Evolutionary conservation across 805 yeast genomes (phyloP), one percentile per base, ranked within the genome.

Genomic region (Wickerhamomyces bisporus): DNA sequence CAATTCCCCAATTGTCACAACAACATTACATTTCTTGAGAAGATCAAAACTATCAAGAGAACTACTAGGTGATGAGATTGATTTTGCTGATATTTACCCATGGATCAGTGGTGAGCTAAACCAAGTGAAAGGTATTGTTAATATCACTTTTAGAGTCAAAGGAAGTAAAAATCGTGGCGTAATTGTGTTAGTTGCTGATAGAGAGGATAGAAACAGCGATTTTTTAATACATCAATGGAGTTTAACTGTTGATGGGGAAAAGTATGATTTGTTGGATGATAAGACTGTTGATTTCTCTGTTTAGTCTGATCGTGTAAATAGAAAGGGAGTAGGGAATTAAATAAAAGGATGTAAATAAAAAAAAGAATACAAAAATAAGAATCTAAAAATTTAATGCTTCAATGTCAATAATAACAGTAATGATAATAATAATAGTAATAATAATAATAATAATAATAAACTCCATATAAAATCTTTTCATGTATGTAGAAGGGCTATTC

Each of bases 71-170:
- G 75, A 73, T 33, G 79, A 84, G 52, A 84, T 91, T 45, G 78
- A 78, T 27, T 87, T 81, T 55, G 73, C 77, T 21, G 77, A 81
- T 20, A 63, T 83, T 26, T 75, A 81, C 66, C 98, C 98, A 5
- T 93, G 96, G 96, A 79, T 91, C 42, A 64, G 71, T 40, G 98
- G 98, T 11, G 75, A 78, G 32, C 66, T 93, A 46, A 87, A 89
- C 50, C 86, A 93, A 21, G 87, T 86, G 43, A 71, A 77, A 44
- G 96, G 96, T 19, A 67, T 73, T 15, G 83, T 93, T 29, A 83
- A 91, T 57, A 75, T 93, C 45, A 60, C 61, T 21, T 88, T 87
- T 51, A 62, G 70, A 26, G 84, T 87, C 26, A 70, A 71, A 48
- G 98, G 98, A 10, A 73, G 73, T 37, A 70, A 71, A 47, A 70